Evolutionary conservation across 2,329 filamentous ascomycete species (phyloP).

Genomic region (Diaporthe australafricana): DNA sequence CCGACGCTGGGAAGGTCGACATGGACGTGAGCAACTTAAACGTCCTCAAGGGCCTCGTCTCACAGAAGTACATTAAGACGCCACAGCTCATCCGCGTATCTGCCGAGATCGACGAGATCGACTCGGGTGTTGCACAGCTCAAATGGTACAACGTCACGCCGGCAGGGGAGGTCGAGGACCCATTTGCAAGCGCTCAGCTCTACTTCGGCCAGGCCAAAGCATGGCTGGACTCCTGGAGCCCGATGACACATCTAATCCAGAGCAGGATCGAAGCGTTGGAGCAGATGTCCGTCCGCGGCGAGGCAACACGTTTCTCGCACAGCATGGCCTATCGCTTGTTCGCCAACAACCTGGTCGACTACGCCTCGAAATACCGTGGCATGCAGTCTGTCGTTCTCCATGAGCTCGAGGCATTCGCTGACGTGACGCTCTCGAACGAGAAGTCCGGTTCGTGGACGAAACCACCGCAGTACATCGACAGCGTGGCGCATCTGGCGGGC

Average conservation of each 20-base stretch:
- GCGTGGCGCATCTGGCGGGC: not conserved
- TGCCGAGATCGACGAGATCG: not conserved
- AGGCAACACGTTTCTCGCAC: not conserved
- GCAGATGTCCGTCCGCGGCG: not conserved
- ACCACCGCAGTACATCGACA: slow-evolving; percentile 4
- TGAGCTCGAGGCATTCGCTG: not conserved
- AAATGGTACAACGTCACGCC: slow-evolving; percentile 1
- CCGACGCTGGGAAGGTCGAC: not conserved
- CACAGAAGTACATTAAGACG: not conserved
- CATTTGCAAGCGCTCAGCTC: not conserved
- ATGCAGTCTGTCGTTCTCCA: slow-evolving; percentile 11
- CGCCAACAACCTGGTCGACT: slow-evolving; percentile 3
- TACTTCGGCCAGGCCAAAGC: not conserved
- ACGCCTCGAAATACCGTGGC: not conserved
- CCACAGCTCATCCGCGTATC: not conserved
- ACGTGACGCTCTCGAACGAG: not conserved
- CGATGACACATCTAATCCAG: not conserved
- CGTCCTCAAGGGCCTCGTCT: not conserved
- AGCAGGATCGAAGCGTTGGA: not conserved
- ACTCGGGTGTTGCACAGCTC: not conserved
- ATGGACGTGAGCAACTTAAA: not conserved
- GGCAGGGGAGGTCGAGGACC: not conserved
- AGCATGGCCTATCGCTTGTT: not conserved
- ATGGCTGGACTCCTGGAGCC: not conserved
- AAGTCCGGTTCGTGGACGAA: not conserved